Evolutionary conservation across 208 protist species (phyloP), one percentile per base, ranked within the genome.

Genomic region (Crithidia acanthocephali): DNA sequence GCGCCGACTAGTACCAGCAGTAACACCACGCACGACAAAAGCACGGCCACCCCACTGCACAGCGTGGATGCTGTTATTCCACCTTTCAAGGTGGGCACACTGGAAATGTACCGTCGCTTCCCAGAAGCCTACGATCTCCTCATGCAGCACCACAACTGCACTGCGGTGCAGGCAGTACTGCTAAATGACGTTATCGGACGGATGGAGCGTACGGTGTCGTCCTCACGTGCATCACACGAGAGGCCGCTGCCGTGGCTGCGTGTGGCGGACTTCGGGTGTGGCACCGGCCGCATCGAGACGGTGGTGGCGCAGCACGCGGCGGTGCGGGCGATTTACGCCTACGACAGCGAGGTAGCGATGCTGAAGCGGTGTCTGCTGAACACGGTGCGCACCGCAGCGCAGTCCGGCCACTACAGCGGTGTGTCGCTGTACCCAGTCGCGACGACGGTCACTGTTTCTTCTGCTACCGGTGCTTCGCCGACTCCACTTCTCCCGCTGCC

Each of bases 71-170:
- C 72, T 32, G 51, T 77, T 1, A 68, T 94, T 13, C 89, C 89
- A 13, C 30, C 72, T 27, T 90, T 88, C 72, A 92, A 91, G 59
- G 91, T 95, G 8, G 91, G 91, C n/a, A 88, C 86, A 11, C 55
- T 86, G 37, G 91, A 95, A 64, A 92, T 95, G 79, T 95, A 95
- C 77, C 50, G 77, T 3, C 86, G 87, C 5, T 93, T 93, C 60
- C 84, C 91, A 0, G 55, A 84, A 42, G 86, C 84, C 15, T 95
- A 95, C 67, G 91, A 95, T 33, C 35, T 83, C 27, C 74, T 95
- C 58, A 95, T 95, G 91, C 44, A 67, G 13, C 69, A 76, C 45
- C 91, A 95, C 74, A 74, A 94, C 68, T 95, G 90, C 61, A 60
- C 32, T 27, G 78, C 74, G 10, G 37, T 95, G 33, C 53, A 80